These are phyloP conservation scores for Sungouiozyma intestinalis DNA, from an alignment of 805 yeast genomes.

Conservation along the genomic window DNA sequence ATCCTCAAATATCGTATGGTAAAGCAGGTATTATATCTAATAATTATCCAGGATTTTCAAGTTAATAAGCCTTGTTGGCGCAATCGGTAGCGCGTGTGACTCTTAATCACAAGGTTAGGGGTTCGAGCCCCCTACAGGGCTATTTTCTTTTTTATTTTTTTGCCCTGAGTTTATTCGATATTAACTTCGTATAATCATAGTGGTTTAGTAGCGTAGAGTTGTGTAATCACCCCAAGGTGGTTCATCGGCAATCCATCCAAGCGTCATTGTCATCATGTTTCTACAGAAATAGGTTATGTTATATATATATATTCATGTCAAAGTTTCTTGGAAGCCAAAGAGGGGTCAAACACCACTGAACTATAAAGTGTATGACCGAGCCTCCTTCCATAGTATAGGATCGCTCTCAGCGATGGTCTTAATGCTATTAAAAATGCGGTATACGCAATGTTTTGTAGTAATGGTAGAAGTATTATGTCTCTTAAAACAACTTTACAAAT, in stretches of 20 bases:
- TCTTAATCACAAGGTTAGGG: slow-evolving; percentile 16
- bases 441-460: slow-evolving; percentile 43
- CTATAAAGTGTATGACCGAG: slow-evolving; percentile 15
- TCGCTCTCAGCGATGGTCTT: slow-evolving; percentile 28
- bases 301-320: slow-evolving; percentile 10
- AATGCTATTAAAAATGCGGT: slow-evolving; percentile 31
- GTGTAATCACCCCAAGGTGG: too few species aligned
- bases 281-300: too few species aligned
- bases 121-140: slow-evolving; percentile 17
- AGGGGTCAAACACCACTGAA: slow-evolving; percentile 1
- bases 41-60: too few species aligned
- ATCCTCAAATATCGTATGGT: too few species aligned
- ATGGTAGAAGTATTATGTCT: slow-evolving; percentile 44
- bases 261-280: too few species aligned
- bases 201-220: too few species aligned
- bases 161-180: too few species aligned
- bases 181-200: too few species aligned
- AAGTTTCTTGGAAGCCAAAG: background rate
- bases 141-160: slow-evolving; percentile 4
- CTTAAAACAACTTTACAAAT: slow-evolving; percentile 35
- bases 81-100: slow-evolving; percentile 17
- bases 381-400: slow-evolving; percentile 18
- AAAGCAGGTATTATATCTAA: too few species aligned
- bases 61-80: slow-evolving; percentile 9
- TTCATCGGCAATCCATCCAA: too few species aligned